Percentiles rank a stretch among this genome's conserved stretches.
These are phyloP conservation scores for Metschnikowia kofuensis DNA, from an alignment of 805 yeast species.

Conservation along the genomic window DNA sequence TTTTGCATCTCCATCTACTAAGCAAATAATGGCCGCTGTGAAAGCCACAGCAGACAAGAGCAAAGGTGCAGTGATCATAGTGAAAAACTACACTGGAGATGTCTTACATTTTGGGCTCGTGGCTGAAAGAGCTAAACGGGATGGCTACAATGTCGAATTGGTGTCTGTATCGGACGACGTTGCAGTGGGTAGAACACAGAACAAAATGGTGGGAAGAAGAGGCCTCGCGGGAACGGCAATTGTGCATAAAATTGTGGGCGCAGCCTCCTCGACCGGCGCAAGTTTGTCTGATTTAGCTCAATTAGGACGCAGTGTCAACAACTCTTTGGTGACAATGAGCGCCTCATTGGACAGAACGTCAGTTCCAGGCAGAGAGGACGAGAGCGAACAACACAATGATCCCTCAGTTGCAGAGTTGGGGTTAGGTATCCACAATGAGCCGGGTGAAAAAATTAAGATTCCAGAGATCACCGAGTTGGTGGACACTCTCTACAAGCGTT, in stretches of 20 bases:
- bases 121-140: slow-evolving; percentile 79
- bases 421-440: slow-evolving; percentile 95
- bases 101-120: slow-evolving; percentile 90
- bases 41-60: slow-evolving; percentile 49
- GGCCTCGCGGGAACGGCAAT: slow-evolving; percentile 90
- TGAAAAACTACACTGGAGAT: slow-evolving; percentile 94
- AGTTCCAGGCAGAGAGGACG: slow-evolving; percentile 72
- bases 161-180: slow-evolving; percentile 89
- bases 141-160: slow-evolving; percentile 69
- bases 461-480: slow-evolving; percentile 65
- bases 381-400: slow-evolving; percentile 45
- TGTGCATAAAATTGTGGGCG: slow-evolving; percentile 84
- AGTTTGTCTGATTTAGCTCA: slow-evolving; percentile 50
- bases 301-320: slow-evolving; percentile 60
- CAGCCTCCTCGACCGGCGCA: slow-evolving; percentile 48
- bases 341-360: slow-evolving; percentile 86
- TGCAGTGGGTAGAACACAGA: slow-evolving; percentile 87
- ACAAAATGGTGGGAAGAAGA: slow-evolving; percentile 90
- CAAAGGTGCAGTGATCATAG: slow-evolving; percentile 73
- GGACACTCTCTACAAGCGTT: slow-evolving; percentile 55
- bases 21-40: slow-evolving; percentile 73
- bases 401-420: slow-evolving; percentile 79
- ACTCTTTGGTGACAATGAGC: slow-evolving; percentile 78
- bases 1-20: slow-evolving; percentile 95
- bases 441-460: slow-evolving; percentile 73